Evolutionary conservation across 2,329 filamentous ascomycete genomes (phyloP), one percentile per base, ranked within the genome.

Genomic region (Botrytis squamosa): DNA sequence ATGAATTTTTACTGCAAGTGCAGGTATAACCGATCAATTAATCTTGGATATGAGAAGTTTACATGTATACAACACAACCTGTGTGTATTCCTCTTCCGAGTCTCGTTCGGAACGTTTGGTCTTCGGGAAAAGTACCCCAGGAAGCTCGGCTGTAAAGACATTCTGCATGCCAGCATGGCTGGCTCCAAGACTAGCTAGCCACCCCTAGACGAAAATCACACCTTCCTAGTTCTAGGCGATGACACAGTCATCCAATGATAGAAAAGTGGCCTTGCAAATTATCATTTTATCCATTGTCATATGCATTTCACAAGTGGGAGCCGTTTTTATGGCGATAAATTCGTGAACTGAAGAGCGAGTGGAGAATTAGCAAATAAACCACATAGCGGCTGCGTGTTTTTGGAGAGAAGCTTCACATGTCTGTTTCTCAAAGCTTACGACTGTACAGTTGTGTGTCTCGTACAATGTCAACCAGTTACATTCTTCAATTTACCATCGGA

Each of bases 161-260:
- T 42, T 57, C 65, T 68, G 49, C 65, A 68, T 68, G 65, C 65
- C 65, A 67, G 46, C 66, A 57, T 68, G n/a, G 36, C 65, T 67
- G 52, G 52, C 52, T 57, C 52, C 46, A 25, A 68, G 33, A 57
- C 46, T 57, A 42, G 46, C 49, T 68, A 68, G 66, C 36, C 25
- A 68, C 40, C 36, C 66, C 66, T 57, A 68, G 49, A 68, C n/a
- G 49, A 57, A 57, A 68, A 57, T 68, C 66, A 57, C 66, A 57
- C 49, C 66, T 57, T 68, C 36, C 66, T 68, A 18, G 40, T 68
- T 57, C 6, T 68, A 68, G 36, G 52, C 66, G 49, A 68, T n/a
- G 52, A 33, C n/a, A 68, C 22, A 25, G 22, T 68, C 65, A 57
- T 68, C 65, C 65, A 68, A 68, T 57, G 36, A 68, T 22, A 68